Conservation (phyloP, 2,329 filamentous ascomycete genomes). For the Cladosporium oxysporum region DNA sequence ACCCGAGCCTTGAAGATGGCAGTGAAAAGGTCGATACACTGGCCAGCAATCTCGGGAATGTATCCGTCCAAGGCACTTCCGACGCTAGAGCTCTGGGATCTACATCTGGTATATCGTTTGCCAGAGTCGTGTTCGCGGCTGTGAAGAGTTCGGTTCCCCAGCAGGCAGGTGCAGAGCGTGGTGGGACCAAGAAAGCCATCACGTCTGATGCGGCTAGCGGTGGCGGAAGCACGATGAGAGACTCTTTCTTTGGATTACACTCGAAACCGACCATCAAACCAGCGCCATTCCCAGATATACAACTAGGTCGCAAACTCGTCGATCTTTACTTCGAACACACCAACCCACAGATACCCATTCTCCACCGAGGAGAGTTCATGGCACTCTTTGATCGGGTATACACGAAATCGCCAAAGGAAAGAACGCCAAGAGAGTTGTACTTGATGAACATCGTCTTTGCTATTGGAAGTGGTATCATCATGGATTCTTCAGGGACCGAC, state of each 20-base stretch:
- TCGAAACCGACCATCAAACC: slow-evolving; percentile 85
- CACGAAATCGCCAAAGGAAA: slow-evolving; percentile 63
- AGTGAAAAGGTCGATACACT: slow-evolving; percentile 64
- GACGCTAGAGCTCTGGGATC: slow-evolving; percentile 66
- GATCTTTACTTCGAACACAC: slow-evolving; percentile 93
- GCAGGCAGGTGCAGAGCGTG: slow-evolving; percentile 61
- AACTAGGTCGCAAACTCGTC: slow-evolving; percentile 71
- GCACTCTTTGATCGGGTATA: slow-evolving; percentile 83
- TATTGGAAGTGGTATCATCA: slow-evolving; percentile 90
- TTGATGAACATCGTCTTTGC: slow-evolving; percentile 96
- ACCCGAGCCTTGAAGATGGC: slow-evolving; percentile 39
- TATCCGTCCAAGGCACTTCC: slow-evolving; percentile 74
- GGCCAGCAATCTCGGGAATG: slow-evolving; percentile 70
- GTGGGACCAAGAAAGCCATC: slow-evolving; percentile 56
- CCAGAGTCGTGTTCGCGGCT: slow-evolving; percentile 88
- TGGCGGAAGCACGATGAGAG: slow-evolving; percentile 79
- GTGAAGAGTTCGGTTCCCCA: slow-evolving; percentile 73
- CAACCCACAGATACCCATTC: slow-evolving; percentile 91
- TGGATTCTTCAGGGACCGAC: slow-evolving; percentile 53
- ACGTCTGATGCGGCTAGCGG: slow-evolving; percentile 52
- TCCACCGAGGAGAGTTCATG: slow-evolving; percentile 89
- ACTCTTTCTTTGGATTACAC: slow-evolving; percentile 96
- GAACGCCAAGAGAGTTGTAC: slow-evolving; percentile 82
- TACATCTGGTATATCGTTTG: slow-evolving; percentile 91
- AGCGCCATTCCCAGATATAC: slow-evolving; percentile 77